Base-by-base conservation (phyloP, 2,329 filamentous ascomycete species). In the Apiospora hydei region DNA sequence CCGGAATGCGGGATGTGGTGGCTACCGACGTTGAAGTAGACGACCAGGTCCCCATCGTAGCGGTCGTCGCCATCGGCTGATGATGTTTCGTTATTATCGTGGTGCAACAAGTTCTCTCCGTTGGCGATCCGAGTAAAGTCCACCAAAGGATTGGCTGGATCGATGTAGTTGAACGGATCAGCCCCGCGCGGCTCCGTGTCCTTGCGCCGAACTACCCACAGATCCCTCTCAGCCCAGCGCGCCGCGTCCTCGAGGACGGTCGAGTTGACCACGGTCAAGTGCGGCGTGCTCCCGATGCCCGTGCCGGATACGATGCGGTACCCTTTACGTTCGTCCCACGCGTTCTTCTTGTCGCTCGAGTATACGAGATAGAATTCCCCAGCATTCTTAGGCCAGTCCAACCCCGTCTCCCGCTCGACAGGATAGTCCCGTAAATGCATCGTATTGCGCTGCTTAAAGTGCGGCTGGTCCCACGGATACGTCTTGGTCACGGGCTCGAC, bases 21-120 rank as follows among this genome's bases (percentile, higher is more conserved):
- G 79, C 83, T 85, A 16, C 84, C 84, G 46, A 85, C 74, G 71
- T 85, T 85, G 71, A 85, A 79, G 77, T 82, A 85, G 30, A 84
- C 70, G 26, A 84, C 82, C 1, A 75, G 41, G 41, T 77, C 75
- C 77, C 71, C 72, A 30, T 71, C 72, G 14, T 76, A 74, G 4
- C 79, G 72, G 1, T 71, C 72, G 4, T 75, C 71, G 4, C 79
- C 73, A 21, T 30, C 64, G 13, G 41, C 14, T 43, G 11, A 11
- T 24, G 21, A 43, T 80, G 79, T 53, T 80, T 77, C 64, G 4
- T 18, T 13, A 16, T 64, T 4, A 3, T 21, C 61, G n/a, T 41
- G 18, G 44, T 81, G 77, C 30, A 72, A 71, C 3, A 82, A 73
- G 30, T 71, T 75, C 71, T 83, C 82, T 43, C 74, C 76, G 69